These are phyloP conservation scores for Primulina eburnea DNA, from an alignment of 257 asterid species.

Conservation along the genomic window DNA sequence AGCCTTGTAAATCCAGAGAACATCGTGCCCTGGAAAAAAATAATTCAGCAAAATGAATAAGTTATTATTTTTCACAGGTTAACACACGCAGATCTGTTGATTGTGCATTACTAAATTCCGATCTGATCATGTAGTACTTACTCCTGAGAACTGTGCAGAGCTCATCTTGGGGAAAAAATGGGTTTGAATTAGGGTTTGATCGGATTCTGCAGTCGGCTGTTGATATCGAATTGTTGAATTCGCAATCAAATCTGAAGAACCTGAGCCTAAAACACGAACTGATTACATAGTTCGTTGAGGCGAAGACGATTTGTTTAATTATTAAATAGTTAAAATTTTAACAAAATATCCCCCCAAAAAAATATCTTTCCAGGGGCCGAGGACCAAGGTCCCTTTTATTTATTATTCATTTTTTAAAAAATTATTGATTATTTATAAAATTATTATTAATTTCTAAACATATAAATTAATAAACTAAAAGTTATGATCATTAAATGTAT, in stretches of 20 bases:
- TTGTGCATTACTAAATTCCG: slow-evolving; percentile 12
- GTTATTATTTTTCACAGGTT: neutral
- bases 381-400: no score
- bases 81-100: neutral
- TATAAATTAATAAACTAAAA: no score
- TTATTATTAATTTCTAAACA: no score
- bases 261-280: neutral
- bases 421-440: no score
- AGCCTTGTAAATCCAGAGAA: slow-evolving; percentile 71
- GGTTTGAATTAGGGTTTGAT: slow-evolving; percentile 22
- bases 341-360: no score
- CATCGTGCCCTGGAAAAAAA: slow-evolving; percentile 38
- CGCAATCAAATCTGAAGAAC: neutral
- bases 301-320: no score
- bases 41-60: slow-evolving; percentile 1
- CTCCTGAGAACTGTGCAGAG: slow-evolving; percentile 48
- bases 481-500: no score
- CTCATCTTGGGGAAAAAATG: slow-evolving; percentile 30
- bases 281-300: no score
- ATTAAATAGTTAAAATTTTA: no score
- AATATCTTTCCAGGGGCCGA: no score
- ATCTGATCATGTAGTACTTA: slow-evolving; percentile 33
- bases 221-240: neutral
- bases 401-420: no score
- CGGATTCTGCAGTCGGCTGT: neutral